Evolutionary conservation across 805 yeast genomes (phyloP), one percentile per base, ranked within the genome.

Genomic region (Candida ortonii): DNA sequence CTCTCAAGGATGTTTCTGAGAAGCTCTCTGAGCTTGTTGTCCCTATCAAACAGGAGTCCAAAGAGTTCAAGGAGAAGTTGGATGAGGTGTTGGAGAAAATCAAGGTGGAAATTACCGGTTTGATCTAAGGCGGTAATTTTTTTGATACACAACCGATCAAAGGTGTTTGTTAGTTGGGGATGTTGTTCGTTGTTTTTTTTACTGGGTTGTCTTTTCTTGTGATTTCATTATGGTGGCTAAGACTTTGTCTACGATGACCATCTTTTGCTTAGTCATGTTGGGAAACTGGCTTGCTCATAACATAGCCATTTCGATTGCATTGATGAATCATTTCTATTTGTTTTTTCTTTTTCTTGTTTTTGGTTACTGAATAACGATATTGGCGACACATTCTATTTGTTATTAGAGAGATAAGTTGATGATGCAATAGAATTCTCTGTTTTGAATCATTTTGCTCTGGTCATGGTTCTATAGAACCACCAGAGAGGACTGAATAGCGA

Each of bases 1-100:
- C 38, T 7, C 11, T 17, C 15, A 39, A 33, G 36, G 48, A 47
- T 20, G 57, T 50, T 33, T 26, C 43, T 13, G 38, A 44, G 30
- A 41, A 36, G 25, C 44, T 58, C n/a, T 22, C 46, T 25, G 39
- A 49, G 7, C 39, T 46, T 28, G 52, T 46, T 7, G 28, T 53
- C 12, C 35, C 44, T 34, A 48, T 50, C n/a, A 36, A 49, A 10
- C 15, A 38, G 22, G 54, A 53, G 23, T 34, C 46, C 13, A 38
- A 39, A 16, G 46, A 36, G 6, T 16, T 44, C 23, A 51, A 49
- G 37, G 46, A 43, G 30, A 53, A 49, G 38, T 28, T 53, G 22
- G 38, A 42, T 25, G 30, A 37, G 17, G 32, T 53, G 19, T 23
- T 53, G 34, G 39, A 44, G 17, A 49, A 52, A 23, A 45, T 52